Conservation (phyloP, 2,329 filamentous ascomycete species). For the Aspergillus novofumigatus region DNA sequence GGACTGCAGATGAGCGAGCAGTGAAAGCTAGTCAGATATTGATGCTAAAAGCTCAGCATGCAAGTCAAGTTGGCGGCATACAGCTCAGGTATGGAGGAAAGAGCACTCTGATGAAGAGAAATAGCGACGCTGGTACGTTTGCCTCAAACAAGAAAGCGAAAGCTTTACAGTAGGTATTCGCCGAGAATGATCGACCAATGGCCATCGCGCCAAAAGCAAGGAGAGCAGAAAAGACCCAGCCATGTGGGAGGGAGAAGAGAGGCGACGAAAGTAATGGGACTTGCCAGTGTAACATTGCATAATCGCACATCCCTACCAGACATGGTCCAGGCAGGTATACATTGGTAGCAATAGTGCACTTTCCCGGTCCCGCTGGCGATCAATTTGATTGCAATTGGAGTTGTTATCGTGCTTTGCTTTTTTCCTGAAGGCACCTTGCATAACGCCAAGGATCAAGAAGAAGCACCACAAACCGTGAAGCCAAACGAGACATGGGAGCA, state of each 20-base stretch:
- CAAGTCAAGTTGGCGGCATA: background rate
- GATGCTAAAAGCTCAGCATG: background rate
- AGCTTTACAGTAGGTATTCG: background rate
- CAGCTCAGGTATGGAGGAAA: background rate
- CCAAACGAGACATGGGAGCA: background rate
- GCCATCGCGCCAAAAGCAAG: background rate
- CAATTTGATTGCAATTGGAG: background rate
- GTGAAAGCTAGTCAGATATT: background rate
- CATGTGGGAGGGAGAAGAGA: conserved; percentile 16
- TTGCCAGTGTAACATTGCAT: background rate
- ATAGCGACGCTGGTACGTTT: background rate
- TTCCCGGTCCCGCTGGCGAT: background rate
- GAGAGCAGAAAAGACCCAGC: conserved; percentile 15
- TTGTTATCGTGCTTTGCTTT: background rate
- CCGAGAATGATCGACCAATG: background rate
- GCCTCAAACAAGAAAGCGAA: background rate
- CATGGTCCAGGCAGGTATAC: background rate
- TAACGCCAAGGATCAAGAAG: background rate
- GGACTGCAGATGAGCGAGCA: background rate
- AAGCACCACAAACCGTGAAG: background rate
- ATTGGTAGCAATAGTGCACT: background rate
- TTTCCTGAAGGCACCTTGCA: conserved; percentile 4
- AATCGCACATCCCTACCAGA: background rate
- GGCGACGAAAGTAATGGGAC: background rate
- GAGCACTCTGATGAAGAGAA: background rate